Evolutionary conservation across 2,329 filamentous ascomycete species (phyloP).

Genomic region (Coniochaeta sp.): DNA sequence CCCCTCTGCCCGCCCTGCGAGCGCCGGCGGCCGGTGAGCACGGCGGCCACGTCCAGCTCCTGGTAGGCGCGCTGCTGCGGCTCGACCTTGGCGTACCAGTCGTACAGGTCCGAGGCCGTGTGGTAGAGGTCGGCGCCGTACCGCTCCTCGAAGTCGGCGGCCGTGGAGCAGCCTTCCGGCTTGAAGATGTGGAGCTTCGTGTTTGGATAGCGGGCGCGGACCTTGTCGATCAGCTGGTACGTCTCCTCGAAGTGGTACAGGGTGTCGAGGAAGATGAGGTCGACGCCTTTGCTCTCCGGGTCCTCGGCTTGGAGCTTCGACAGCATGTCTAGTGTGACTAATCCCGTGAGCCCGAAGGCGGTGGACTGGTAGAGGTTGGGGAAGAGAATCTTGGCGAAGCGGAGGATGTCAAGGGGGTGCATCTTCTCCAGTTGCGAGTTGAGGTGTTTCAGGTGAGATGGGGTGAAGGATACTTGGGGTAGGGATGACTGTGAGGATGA

Average conservation of each 20-base stretch:
- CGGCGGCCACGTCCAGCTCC: slow-evolving; percentile 79
- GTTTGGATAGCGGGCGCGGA: slow-evolving; percentile 69
- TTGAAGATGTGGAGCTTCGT: slow-evolving; percentile 84
- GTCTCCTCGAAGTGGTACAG: slow-evolving; percentile 78
- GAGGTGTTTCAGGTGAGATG: slow-evolving; percentile 80
- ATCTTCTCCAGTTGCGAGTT: slow-evolving; percentile 85
- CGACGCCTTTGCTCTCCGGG: slow-evolving; percentile 48
- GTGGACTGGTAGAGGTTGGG: slow-evolving; percentile 85
- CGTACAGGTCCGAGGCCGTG: slow-evolving; percentile 79
- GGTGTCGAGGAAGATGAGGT: slow-evolving; percentile 76
- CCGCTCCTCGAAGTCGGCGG: slow-evolving; percentile 69
- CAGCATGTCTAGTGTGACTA: slow-evolving; percentile 79
- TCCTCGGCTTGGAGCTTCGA: slow-evolving; percentile 62
- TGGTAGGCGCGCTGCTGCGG: slow-evolving; percentile 86
- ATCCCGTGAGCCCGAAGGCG: slow-evolving; percentile 72
- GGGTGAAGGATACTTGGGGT: slow-evolving; percentile 77
- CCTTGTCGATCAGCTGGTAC: slow-evolving; percentile 62
- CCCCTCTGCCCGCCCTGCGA: slow-evolving; percentile 92
- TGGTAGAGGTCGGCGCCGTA: slow-evolving; percentile 85
- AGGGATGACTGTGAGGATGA: slow-evolving; percentile 54
- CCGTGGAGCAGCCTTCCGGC: slow-evolving; percentile 66
- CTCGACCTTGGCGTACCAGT: slow-evolving; percentile 97
- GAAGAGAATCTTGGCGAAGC: slow-evolving; percentile 85
- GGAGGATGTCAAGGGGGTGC: slow-evolving; percentile 82
- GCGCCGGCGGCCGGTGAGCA: slow-evolving; percentile 83